A percentile compares a stretch with the other conserved stretches of the same genome.
Conservation (phyloP, 208 protist species). For the Wallacemonas sp. region DNA sequence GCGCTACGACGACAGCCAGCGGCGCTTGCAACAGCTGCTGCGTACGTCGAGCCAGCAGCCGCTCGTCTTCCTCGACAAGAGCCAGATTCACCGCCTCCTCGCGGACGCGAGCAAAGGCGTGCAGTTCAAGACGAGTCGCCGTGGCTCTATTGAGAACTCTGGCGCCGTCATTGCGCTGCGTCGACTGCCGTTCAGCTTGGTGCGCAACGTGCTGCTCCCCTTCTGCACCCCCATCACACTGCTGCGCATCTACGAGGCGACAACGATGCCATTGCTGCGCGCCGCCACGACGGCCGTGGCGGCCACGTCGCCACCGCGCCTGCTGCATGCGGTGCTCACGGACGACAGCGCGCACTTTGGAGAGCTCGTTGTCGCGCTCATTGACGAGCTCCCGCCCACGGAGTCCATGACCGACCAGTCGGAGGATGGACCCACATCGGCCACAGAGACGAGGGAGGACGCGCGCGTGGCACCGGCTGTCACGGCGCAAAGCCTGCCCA, state of each 20-base stretch:
- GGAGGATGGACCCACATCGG: neutral
- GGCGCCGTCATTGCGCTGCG: constrained; percentile 17
- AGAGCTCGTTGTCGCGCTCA: constrained; percentile 1
- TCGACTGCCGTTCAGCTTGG: constrained; percentile 37
- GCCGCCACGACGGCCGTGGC: constrained; percentile 26
- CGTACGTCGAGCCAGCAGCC: neutral
- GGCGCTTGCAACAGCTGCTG: neutral
- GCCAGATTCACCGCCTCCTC: constrained; percentile 11
- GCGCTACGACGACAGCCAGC: neutral
- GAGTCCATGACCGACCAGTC: neutral
- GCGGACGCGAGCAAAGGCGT: neutral
- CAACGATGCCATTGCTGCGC: constrained; percentile 41
- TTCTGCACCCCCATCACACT: constrained; percentile 36
- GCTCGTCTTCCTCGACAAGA: constrained; percentile 12
- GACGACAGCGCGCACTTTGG: constrained; percentile 9
- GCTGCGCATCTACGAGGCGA: constrained; percentile 30
- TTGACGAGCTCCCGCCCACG: constrained; percentile 3
- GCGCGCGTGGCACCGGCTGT: neutral
- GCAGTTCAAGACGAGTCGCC: neutral
- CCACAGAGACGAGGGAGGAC: too few relatives aligned
- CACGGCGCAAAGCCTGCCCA: neutral
- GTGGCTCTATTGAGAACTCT: neutral
- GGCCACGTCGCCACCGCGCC: constrained; percentile 15
- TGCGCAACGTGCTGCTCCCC: constrained; percentile 32
- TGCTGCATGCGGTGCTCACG: constrained; percentile 18